These are phyloP conservation scores for Pulveroboletus sp. DNA, from an alignment of 768 basidiomycete species.

Conservation along the genomic window DNA sequence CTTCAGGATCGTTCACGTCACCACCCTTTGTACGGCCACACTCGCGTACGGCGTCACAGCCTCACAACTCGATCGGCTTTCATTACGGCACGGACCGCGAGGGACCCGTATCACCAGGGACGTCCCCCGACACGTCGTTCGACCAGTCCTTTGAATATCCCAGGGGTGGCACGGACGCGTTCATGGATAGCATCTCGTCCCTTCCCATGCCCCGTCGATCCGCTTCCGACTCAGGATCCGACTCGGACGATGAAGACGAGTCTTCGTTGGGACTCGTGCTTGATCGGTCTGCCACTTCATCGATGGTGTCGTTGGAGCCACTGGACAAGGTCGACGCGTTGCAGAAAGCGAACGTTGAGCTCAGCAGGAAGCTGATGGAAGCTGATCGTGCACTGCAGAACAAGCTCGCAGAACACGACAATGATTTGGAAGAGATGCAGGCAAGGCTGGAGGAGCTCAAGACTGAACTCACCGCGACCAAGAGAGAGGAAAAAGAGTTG, in stretches of 20 bases:
- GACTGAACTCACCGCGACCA: slow-evolving; percentile 71
- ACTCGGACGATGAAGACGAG: slow-evolving; percentile 47
- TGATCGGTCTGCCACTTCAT: slow-evolving; percentile 55
- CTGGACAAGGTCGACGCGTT: slow-evolving; percentile 71
- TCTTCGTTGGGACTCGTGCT: slow-evolving; percentile 53
- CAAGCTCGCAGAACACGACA: slow-evolving; percentile 72
- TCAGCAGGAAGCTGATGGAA: slow-evolving; percentile 72
- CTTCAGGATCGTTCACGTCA: slow-evolving; percentile 39
- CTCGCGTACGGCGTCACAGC: slow-evolving; percentile 57
- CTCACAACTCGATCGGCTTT: slow-evolving; percentile 37
- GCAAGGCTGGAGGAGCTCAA: slow-evolving; percentile 69
- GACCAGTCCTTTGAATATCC: slow-evolving; percentile 38
- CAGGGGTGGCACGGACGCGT: slow-evolving; percentile 34
- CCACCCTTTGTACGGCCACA: slow-evolving; percentile 54
- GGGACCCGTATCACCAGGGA: slow-evolving; percentile 23
- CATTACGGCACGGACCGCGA: slow-evolving; percentile 39
- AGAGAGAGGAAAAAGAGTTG: slow-evolving; percentile 91
- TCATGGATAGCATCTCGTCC: slow-evolving; percentile 47
- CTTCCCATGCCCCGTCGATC: slow-evolving; percentile 53
- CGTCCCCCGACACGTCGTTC: slow-evolving; percentile 36
- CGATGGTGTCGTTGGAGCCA: slow-evolving; percentile 67
- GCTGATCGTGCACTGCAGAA: slow-evolving; percentile 64
- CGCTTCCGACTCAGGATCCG: slow-evolving; percentile 42
- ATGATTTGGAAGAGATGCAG: slow-evolving; percentile 80
- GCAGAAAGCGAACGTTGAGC: slow-evolving; percentile 67